A percentile compares a stretch with the other conserved stretches of the same genome.
Evolutionary conservation across 1,284 basidiomycete genomes (phyloP).

Genomic region (Marasmius sp.): DNA sequence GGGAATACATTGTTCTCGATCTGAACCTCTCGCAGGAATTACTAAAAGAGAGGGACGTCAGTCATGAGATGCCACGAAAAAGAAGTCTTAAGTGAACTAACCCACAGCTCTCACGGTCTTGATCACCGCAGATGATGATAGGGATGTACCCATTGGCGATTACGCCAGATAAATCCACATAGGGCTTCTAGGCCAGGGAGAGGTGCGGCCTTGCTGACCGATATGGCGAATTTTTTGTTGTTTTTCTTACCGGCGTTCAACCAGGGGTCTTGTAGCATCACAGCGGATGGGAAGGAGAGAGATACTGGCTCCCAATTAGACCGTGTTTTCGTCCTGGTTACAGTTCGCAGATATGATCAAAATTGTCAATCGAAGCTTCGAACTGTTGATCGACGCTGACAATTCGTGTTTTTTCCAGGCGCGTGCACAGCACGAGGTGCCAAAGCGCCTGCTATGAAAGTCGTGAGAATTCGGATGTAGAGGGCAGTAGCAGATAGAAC

Average conservation of each 20-base stretch:
- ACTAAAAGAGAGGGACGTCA: conserved; percentile 27
- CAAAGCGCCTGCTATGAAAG: too few relatives aligned
- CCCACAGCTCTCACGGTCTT: conserved; percentile 52
- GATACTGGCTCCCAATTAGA: too few relatives aligned
- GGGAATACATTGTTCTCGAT: conserved; percentile 50
- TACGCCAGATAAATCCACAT: conserved; percentile 41
- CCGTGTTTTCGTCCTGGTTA: too few relatives aligned
- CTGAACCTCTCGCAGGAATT: conserved; percentile 49
- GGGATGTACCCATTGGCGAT: conserved; percentile 40
- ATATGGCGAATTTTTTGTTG: conserved; percentile 36
- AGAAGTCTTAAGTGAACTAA: conserved; percentile 18
- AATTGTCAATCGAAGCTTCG: too few relatives aligned
- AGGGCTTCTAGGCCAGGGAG: conserved; percentile 46
- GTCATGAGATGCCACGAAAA: not conserved
- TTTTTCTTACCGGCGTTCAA: not conserved
- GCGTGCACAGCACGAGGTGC: too few relatives aligned
- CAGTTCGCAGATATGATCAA: too few relatives aligned
- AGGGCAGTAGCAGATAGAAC: too few relatives aligned
- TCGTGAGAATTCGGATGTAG: too few relatives aligned
- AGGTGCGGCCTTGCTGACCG: conserved; percentile 44
- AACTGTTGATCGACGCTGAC: too few relatives aligned
- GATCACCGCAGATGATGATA: conserved; percentile 28
- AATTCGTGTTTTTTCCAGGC: too few relatives aligned
- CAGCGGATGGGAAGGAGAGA: not conserved
- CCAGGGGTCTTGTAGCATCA: not conserved